Base-by-base conservation (phyloP, 352 stramenopile species). In the Thalassiosira delicatula region DNA sequence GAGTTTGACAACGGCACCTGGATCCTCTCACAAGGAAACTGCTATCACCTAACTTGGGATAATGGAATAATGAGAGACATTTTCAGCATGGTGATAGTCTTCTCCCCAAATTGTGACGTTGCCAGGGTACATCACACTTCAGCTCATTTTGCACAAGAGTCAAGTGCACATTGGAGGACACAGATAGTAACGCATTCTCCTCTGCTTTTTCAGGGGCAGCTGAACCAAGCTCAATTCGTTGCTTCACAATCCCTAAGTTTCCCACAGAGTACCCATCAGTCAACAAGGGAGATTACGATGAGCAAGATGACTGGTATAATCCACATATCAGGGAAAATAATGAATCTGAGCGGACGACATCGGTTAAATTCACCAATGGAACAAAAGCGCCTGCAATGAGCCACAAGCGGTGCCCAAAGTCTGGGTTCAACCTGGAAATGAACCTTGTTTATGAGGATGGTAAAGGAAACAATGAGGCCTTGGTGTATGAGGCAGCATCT, bases 11-110 rank as follows among this genome's bases (percentile, higher is more conserved):
- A 62, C 17, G 33, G 32, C 9, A 59, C 46, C 23, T 69, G 17
- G 2, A 27, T 65, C 23, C 23, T 3, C 9, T 70, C 54, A 11
- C 21, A 29, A n/a, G 29, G 7, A 5, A 30, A 62, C 30, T n/a
- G 21, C 30, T 67, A 23, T n/a, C 23, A 33, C 57, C 61, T 84
- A 7, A 29, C 42, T 19, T 79, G 68, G 76, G 76, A 84, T 70
- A 37, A 84, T 59, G 62, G 3, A 68, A 75, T 19, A 23, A 79
- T 33, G 40, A 54, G 33, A 17, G 53, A n/a, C 19, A 60, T 49
- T 76, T 76, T 23, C 25, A 29, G 7, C 76, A 84, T 23, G 9
- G 25, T 21, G 8, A 11, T n/a, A 27, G 19, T 60, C 12, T 21
- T 27, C 33, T 84, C 23, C 76, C 76, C 25, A 53, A 63, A 21